phyloP scores from a whole-genome alignment of 331 rosid species.

The Rosa hybrid region DNA sequence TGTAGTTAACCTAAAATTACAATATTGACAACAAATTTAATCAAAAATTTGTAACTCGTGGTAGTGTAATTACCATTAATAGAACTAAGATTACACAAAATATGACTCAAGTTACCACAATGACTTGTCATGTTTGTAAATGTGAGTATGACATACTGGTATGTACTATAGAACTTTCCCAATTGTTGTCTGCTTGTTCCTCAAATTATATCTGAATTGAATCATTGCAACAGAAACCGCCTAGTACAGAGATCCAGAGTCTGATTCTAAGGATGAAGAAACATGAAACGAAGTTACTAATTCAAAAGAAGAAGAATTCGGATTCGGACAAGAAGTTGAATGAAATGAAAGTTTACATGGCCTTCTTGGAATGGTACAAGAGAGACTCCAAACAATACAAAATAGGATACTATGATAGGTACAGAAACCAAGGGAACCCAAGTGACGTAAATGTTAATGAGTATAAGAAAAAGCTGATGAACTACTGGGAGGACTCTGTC shows the following conservation, averaged over 20 bases:
- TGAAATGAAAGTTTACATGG: slow-evolving; percentile 34
- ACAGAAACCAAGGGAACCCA: slow-evolving; percentile 4
- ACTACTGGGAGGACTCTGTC: slow-evolving; percentile 57
- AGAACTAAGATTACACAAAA: no score
- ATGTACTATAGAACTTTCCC: no score
- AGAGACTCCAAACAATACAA: slow-evolving; percentile 11
- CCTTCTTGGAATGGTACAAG: slow-evolving; percentile 70
- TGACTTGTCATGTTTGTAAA: no score
- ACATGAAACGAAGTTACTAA: neutral
- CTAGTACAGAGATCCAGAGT: neutral
- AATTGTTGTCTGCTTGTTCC: neutral
- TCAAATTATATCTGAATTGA: neutral
- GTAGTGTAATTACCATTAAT: no score
- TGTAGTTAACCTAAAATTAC: no score
- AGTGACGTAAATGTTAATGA: slow-evolving; percentile 17
- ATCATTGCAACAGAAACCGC: slow-evolving; percentile 14
- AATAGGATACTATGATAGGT: slow-evolving; percentile 65
- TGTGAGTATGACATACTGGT: no score
- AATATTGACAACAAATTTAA: no score
- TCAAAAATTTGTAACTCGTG: no score
- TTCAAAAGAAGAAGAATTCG: neutral
- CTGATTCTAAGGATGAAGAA: neutral
- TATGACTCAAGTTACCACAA: no score
- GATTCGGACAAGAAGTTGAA: slow-evolving; percentile 32
- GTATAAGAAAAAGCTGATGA: slow-evolving; percentile 34